These are phyloP conservation scores for Betula pendula DNA, from an alignment of 306 rosid genomes.

Conservation along the genomic window DNA sequence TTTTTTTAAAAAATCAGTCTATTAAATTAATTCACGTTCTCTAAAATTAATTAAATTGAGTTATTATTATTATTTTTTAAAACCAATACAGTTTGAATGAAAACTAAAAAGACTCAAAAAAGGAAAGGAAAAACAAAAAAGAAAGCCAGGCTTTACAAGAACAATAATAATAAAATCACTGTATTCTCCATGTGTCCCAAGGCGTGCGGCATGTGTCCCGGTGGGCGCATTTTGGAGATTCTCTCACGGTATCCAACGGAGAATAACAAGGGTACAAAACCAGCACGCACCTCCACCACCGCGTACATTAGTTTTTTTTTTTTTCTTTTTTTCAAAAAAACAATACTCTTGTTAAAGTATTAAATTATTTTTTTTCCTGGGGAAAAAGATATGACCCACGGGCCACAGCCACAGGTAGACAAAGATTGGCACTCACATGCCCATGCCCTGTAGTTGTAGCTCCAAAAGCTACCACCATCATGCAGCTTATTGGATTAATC, in stretches of 20 bases:
- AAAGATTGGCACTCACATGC: not conserved
- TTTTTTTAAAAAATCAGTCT: no score
- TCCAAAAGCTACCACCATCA: not conserved
- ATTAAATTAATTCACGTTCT: no score
- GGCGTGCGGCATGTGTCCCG: slow-evolving; percentile 16
- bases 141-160: no score
- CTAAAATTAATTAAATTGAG: no score
- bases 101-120: no score
- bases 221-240: slow-evolving; percentile 23
- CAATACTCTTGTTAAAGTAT: not conserved
- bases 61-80: no score
- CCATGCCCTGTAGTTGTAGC: not conserved
- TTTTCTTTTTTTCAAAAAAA: not conserved
- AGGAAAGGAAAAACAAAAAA: not conserved
- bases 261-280: slow-evolving; percentile 14
- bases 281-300: slow-evolving; percentile 14
- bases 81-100: no score
- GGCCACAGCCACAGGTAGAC: not conserved
- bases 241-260: slow-evolving; percentile 30
- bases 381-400: no score
- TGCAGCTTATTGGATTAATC: not conserved
- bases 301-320: slow-evolving; percentile 29
- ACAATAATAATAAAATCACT: not conserved
- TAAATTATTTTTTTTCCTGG: no score
- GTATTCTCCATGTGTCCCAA: not conserved